Evolutionary conservation across 192 early-diverging fungal genomes (phyloP).

Genomic region (Thoreauomyces humboldtii): DNA sequence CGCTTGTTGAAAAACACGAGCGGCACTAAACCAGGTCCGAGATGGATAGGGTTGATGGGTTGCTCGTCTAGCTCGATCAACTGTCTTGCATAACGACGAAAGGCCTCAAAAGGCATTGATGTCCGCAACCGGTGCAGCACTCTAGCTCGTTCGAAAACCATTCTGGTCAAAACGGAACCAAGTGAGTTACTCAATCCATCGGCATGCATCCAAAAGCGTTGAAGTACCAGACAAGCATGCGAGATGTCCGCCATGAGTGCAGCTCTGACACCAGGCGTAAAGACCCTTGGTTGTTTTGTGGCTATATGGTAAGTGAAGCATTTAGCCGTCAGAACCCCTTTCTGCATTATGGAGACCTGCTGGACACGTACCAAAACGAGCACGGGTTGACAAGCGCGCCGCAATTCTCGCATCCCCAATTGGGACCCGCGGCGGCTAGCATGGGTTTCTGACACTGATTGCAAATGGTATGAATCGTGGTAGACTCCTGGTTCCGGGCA

Average conservation of each 20-base stretch:
- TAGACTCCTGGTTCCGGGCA: slow-evolving; percentile 62
- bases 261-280: slow-evolving; percentile 78
- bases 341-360: slow-evolving; percentile 4
- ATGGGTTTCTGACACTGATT: slow-evolving; percentile 66
- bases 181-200: neutral
- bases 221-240: slow-evolving; percentile 48
- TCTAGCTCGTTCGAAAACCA: slow-evolving; percentile 64
- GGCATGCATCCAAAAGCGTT: neutral
- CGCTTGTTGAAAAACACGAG: no score
- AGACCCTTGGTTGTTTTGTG: slow-evolving; percentile 69
- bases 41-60: no score
- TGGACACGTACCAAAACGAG: slow-evolving; percentile 58
- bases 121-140: slow-evolving; percentile 77
- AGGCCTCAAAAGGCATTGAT: slow-evolving; percentile 50
- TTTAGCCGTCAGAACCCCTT: neutral
- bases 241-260: slow-evolving; percentile 78
- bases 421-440: slow-evolving; percentile 39
- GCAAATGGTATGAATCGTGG: slow-evolving; percentile 69
- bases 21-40: no score
- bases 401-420: slow-evolving; percentile 72
- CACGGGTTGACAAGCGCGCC: slow-evolving; percentile 60
- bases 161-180: slow-evolving; percentile 14
- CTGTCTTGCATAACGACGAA: no score
- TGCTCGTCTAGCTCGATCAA: no score
- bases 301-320: slow-evolving; percentile 40